Evolutionary conservation across 495 filamentous ascomycete genomes (phyloP), one percentile per base, ranked within the genome.

Genomic region (Monascus purpureus): DNA sequence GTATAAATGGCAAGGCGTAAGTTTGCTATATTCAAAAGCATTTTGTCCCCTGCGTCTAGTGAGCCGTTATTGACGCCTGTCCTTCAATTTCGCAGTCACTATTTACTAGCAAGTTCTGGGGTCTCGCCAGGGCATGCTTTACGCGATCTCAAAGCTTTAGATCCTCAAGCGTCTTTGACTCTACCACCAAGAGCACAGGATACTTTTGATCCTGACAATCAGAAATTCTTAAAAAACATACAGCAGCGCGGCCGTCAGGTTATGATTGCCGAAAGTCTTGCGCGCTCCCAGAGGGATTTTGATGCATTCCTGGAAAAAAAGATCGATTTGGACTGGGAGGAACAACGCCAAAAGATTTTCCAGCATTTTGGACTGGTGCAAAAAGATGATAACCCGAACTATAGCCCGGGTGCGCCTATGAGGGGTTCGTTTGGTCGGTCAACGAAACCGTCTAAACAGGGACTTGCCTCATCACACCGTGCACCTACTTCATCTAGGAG

Each of bases 241-340:
- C 83, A 93, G 49, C 78, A 85, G 29, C 86, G 92, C 53, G 88
- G 84, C 18, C 88, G 87, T 2, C 65, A 92, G 34, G 85, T 77
- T 43, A 87, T 93, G 72, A 83, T 95, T 35, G 68, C 78, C 13
- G 85, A 96, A 43, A 82, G 85, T 13, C 66, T 94, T 39, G 73
- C 85, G 42, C 74, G 86, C 34, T 83, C 85, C 9, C 76, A 84
- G 25, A 74, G 73, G 12, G 88, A 95, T 46, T 96, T 99, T 41
- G 85, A 99, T 48, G 53, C 68, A 24, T 95, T 92, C 51, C 59
- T 99, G 27, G 90, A 95, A 49, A 86, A 93, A 41, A 88, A 90
- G 47, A 77, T 95, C 5, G 82, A 83, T 6, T 77, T 90, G 63
- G 82, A 95, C 52, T 96, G 88, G 88, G 85, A 96, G 34, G 74